Evolutionary conservation across 2,329 filamentous ascomycete genomes (phyloP), one percentile per base, ranked within the genome.

Genomic region (Aspergillus fumigatus): DNA sequence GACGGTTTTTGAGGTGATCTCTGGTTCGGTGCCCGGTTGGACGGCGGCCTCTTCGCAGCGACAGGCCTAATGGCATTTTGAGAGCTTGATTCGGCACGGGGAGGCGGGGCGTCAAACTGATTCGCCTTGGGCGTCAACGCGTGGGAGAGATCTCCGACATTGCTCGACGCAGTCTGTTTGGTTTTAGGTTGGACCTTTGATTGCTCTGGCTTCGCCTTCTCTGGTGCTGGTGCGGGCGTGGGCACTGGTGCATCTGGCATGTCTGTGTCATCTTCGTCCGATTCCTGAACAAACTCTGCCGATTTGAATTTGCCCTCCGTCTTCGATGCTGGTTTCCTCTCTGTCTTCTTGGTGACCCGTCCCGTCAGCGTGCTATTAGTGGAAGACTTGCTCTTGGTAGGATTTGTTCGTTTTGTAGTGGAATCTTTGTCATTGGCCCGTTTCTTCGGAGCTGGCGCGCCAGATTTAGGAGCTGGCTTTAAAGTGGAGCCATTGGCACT

Each of bases 1-100:
- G 84, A 86, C 2, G 83, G 83, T 53, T 86, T 86, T 65, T 80
- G 82, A 1, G 84, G 82, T 45, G 82, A 84, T 58, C 59, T 65
- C 29, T 59, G 59, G 26, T 76, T 84, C 23, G 73, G 75, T 51
- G 64, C 69, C 60, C 67, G 75, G 55, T 69, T 76, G 70, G 68
- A 64, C 23, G 69, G 60, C 17, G 70, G 67, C 45, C 72, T 66
- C 57, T 75, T 73, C 14, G 69, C 67, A 38, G 73, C 66, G 45
- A 71, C 68, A 50, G 64, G 65, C 58, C 75, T 74, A 26, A 57
- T 59, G 14, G 59, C 50, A 25, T 63, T 35, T 52, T 67, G 65
- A 25, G 65, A 52, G 4, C 59, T 59, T 21, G 63, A 40, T 50
- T 68, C 68, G 25, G 65, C 27, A 50, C 69, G 69, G 52, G 64